Percentiles rank a stretch among this genome's conserved stretches.
phyloP scores from a whole-genome alignment of 805 yeast species.

The Monosporozyma yasuniensis region DNA sequence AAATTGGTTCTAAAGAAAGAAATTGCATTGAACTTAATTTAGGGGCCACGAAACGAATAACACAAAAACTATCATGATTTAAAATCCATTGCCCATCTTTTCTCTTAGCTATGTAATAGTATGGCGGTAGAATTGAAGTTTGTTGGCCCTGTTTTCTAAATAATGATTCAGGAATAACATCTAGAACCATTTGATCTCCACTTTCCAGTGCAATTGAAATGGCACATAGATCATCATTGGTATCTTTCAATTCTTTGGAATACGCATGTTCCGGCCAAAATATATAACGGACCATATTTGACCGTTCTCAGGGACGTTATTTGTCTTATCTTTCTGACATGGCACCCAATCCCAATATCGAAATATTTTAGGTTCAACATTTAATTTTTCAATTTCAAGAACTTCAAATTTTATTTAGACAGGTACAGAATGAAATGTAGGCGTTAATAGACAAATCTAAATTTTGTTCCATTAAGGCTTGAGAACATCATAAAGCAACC shows the following conservation, averaged over 20 bases:
- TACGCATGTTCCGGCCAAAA: conserved; percentile 21
- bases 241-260: neutral
- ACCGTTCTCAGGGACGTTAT: neutral
- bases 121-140: conserved; percentile 6
- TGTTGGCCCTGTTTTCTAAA: neutral
- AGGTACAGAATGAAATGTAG: neutral
- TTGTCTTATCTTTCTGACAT: neutral
- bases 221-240: conserved; percentile 6
- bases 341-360: neutral
- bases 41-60: conserved; percentile 63
- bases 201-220: conserved; percentile 12
- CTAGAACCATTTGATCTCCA: conserved; percentile 20
- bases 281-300: conserved; percentile 13
- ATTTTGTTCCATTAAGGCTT: neutral
- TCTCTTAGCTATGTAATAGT: conserved; percentile 8
- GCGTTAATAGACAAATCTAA: neutral
- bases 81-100: conserved; percentile 6
- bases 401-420: neutral
- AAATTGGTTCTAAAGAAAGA: conserved; percentile 64
- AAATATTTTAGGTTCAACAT: neutral
- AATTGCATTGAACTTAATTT: conserved; percentile 62
- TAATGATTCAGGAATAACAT: conserved; percentile 5
- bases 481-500: neutral
- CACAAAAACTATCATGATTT: conserved; percentile 9
- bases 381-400: neutral